Base-by-base conservation (phyloP, 2,329 filamentous ascomycete genomes). In the Claviceps citrina region DNA sequence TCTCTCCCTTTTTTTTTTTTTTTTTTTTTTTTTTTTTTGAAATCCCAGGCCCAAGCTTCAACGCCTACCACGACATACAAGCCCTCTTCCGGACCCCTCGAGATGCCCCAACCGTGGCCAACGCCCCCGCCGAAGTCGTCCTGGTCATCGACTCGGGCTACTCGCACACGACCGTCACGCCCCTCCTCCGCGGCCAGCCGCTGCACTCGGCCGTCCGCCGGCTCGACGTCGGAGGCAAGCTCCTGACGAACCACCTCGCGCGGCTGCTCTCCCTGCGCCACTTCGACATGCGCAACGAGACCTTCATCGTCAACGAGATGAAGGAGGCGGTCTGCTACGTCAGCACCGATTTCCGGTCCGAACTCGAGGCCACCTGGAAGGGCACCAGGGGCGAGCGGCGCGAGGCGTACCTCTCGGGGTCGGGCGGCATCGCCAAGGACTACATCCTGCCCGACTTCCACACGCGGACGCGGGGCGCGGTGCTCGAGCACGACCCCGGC, bases 201-300 rank as follows among this genome's bases (percentile, higher is more conserved):
- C 61, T 96, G 5, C 85, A 95, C 47, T 67, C 78, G 0, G 86
- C 83, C 1, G 75, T 93, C 40, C 78, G 89, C 16, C 73, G 91
- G 30, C 75, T 98, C 35, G 86, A 95, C 40, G 72, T 96, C 6
- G 91, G 91, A 32, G 91, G 91, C 42, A 96, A 94, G 60, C 73
- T 93, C 38, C 65, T 98, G 45, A 95, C 89, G 18, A 96, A 96
- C 57, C 82, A 93, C 56, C 69, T 98, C 26, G 89, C 91, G 36
- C 83, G 91, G 42, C 70, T 93, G 13, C 76, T 96, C 15, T 95
- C 87, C 1, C 70, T 93, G 12, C 80, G 91, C 6, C 86, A 95
- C 54, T 94, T 93, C 59, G 89, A 95, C 56, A 87, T 98, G 76
- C 78, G 91, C 46, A 87, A 93, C 57, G 91, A 98, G 51, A 81